Evolutionary conservation across 192 early-diverging fungal genomes (phyloP), one percentile per base, ranked within the genome.

Genomic region (Physocladia obscura): DNA sequence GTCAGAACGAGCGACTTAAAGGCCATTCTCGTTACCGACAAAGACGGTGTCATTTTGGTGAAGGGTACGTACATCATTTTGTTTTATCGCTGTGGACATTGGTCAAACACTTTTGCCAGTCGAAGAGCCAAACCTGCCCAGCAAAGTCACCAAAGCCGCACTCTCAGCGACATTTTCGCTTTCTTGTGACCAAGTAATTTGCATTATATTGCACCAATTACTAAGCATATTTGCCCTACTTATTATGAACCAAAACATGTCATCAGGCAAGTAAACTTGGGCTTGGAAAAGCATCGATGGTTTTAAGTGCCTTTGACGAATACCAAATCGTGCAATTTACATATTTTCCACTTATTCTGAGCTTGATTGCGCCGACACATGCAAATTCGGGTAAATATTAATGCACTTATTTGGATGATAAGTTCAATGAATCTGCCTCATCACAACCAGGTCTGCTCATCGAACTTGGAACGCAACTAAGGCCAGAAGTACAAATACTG

Each of bases 311-410:
- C 31, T 71, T 71, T 36, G 69, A 71, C 58, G 69, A 71, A 61
- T 71, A 61, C 58, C 56, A 61, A 49, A 71, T 71, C 27, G 69
- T 71, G 11, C 69, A 71, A 35, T 71, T 62, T 56, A 59, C 34
- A 3, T 71, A 61, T 50, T 11, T 37, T 19, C 69, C 69, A 1
- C 39, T 71, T 8, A 71, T 71, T 34, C 69, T 71, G 29, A 24
- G 22, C 21, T 44, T 71, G 6, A 61, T 71, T 50, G 69, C 69
- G 27, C 69, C 69, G 17, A 49, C 69, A 21, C 38, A 40, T 24
- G 54, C 69, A 35, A 71, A 71, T 62, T 37, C 69, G 15, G 69
- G 69, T 61, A 8, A 1, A 56, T 44, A 47, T 26, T 17, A 21
- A 19, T 34, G 34, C 2, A 22, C 15, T 3, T 15, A 1, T 40